phyloP scores from a whole-genome alignment of 352 stramenopile species.

The Pythium guiyangense region DNA sequence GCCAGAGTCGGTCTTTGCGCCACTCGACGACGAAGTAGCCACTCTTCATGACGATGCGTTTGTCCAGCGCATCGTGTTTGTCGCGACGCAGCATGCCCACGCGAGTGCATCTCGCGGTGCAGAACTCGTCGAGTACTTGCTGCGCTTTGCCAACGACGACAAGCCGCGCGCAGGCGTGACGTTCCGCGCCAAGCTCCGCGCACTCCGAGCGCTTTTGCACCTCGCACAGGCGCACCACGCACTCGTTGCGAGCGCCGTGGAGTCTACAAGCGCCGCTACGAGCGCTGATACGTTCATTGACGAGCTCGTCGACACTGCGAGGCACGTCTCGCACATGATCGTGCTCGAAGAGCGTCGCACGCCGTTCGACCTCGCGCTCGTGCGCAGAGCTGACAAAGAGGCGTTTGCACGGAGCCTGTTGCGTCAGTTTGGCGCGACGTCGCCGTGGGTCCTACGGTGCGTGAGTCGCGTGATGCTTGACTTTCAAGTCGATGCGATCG shows the following conservation, averaged over 20 bases:
- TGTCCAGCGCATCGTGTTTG: constrained; percentile 26
- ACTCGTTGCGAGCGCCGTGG: constrained; percentile 17
- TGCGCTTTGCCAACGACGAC: constrained; percentile 37
- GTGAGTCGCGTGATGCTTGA: constrained; percentile 43
- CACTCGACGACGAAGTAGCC: constrained; percentile 24
- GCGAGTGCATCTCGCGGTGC: constrained; percentile 12
- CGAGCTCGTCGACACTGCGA: constrained; percentile 28
- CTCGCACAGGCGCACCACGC: constrained; percentile 22
- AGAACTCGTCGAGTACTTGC: constrained; percentile 31
- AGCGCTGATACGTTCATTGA: constrained; percentile 21
- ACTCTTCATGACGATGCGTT: constrained; percentile 28
- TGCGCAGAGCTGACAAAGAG: constrained; percentile 47
- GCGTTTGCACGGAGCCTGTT: constrained; percentile 37
- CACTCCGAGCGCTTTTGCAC: constrained; percentile 30
- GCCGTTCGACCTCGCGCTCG: constrained; percentile 32
- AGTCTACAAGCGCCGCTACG: constrained; percentile 15
- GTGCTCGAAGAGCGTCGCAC: constrained; percentile 50
- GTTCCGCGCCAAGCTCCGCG: constrained; percentile 46
- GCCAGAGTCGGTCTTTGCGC: constrained; percentile 23
- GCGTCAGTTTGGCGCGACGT: constrained; percentile 22
- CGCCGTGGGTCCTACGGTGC: constrained; percentile 34
- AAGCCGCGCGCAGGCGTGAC: constrained; percentile 46
- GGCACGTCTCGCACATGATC: constrained; percentile 36
- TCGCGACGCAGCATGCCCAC: constrained; percentile 18
- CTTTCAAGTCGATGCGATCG: constrained; percentile 32